Evolutionary conservation across 176 grass and related monocot species (phyloP).

Genomic region (Chrysopogon serrulatus): DNA sequence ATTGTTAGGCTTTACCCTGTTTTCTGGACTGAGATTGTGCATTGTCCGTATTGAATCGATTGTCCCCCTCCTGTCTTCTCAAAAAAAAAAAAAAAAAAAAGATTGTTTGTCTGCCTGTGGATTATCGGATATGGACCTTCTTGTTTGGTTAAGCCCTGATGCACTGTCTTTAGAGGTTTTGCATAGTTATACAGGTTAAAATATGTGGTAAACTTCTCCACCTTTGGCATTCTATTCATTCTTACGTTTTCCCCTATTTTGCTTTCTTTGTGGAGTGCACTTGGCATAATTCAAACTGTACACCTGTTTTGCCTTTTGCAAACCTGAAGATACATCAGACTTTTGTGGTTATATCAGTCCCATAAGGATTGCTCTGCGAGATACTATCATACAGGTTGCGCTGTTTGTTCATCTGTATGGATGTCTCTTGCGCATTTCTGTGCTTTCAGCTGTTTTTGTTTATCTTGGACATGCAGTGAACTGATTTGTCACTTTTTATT

Average conservation of each 20-base stretch:
- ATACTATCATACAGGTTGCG: not conserved
- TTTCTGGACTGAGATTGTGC: not conserved
- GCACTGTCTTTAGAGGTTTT: not conserved
- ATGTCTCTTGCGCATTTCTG: not conserved
- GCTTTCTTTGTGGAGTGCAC: not conserved
- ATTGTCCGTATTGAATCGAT: not conserved
- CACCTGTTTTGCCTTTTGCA: not conserved
- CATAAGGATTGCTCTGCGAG: not conserved
- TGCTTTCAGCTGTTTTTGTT: not conserved
- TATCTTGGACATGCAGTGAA: not conserved
- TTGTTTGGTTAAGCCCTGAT: not conserved
- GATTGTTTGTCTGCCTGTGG: not conserved
- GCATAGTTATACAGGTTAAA: not conserved
- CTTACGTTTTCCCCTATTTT: not conserved
- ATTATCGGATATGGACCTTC: not conserved
- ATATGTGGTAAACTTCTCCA: not conserved
- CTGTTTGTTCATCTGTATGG: not conserved
- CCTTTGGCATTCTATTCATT: not conserved
- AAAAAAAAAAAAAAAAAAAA: too few species aligned
- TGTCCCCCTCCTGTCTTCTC: too few species aligned
- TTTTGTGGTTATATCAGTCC: not conserved
- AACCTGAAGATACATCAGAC: not conserved
- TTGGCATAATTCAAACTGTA: not conserved
- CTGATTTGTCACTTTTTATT: slow-evolving; percentile 6
- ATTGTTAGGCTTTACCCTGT: not conserved